Evolutionary conservation across 495 filamentous ascomycete genomes (phyloP), one percentile per base, ranked within the genome.

Genomic region (Beverwykella pulmonaria): DNA sequence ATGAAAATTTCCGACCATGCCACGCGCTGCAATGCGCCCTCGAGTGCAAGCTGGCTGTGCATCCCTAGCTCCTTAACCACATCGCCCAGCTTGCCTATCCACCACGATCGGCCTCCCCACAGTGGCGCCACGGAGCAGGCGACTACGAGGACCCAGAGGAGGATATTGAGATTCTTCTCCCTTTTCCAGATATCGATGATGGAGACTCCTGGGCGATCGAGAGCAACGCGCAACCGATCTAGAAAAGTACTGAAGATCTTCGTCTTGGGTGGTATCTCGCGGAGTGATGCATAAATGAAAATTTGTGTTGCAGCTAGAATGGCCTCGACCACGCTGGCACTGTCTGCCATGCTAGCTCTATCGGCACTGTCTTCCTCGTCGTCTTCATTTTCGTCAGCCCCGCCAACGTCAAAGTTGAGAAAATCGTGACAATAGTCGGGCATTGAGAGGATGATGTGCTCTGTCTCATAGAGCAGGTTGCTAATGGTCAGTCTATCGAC

Each of bases 1-100:
- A 69, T 62, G 34, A 65, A 65, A 23, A 53, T 29, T 32, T 66
- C 68, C 8, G 68, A 62, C 68, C 68, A 70, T 9, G 63, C 68
- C 14, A 70, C 61, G 10, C 52, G 9, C 23, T 64, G 34, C 30
- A 70, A 19, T 15, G 19, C 17, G n/a, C 23, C 26, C 25, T 62
- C 29, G 22, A 65, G 27, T 17, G 54, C 68, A 12, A 23, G 36
- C 46, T 55, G 32, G 20, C 29, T 39, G 26, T n/a, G 20, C 1
- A 69, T 48, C 15, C 32, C 62, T 0, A 66, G 12, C 27, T 62
- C 41, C 26, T 49, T 54, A 17, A 53, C 44, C 15, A 70, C 61
- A n/a, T 57, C 52, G 1, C 32, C 32, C 9, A 63, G 34, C 52
- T 20, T 27, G 9, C 14, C 52, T 30, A 66, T 53, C 61, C 61